Evolutionary conservation across 2,329 filamentous ascomycete genomes (phyloP).

Genomic region (Colletotrichum zoysiae): DNA sequence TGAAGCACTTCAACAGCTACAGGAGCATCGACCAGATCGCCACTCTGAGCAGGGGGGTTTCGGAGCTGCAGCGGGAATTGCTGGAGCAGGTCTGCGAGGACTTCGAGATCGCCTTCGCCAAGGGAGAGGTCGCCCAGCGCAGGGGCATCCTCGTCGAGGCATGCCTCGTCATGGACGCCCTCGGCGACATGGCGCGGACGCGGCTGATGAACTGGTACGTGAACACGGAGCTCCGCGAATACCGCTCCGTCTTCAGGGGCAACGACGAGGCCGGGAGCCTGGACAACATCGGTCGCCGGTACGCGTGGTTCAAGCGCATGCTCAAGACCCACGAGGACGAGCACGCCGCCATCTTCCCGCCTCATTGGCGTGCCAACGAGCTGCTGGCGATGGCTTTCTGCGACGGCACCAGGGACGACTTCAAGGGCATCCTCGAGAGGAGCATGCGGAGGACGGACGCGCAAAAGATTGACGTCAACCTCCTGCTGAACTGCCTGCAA

Average conservation of each 20-base stretch:
- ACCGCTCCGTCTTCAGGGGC: slow-evolving; percentile 93
- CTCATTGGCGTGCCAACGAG: slow-evolving; percentile 91
- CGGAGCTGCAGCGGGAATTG: slow-evolving; percentile 91
- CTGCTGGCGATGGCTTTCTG: slow-evolving; percentile 92
- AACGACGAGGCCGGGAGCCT: slow-evolving; percentile 96
- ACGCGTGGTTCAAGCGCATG: slow-evolving; percentile 97
- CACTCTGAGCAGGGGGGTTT: slow-evolving; percentile 89
- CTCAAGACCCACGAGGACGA: slow-evolving; percentile 96
- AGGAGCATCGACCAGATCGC: slow-evolving; percentile 98
- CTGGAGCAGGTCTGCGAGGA: slow-evolving; percentile 99
- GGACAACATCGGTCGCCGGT: slow-evolving; percentile 95
- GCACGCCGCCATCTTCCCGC: slow-evolving; percentile 87
- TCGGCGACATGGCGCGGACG: slow-evolving; percentile 87
- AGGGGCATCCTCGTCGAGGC: slow-evolving; percentile 83
- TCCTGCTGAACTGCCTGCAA: slow-evolving; percentile 89
- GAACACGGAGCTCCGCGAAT: slow-evolving; percentile 95
- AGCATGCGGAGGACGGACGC: slow-evolving; percentile 85
- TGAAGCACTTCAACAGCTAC: slow-evolving; percentile 98
- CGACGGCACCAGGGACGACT: slow-evolving; percentile 94
- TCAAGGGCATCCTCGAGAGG: slow-evolving; percentile 89
- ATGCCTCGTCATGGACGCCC: slow-evolving; percentile 92
- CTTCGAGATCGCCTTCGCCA: slow-evolving; percentile 95
- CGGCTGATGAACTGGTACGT: slow-evolving; percentile 96
- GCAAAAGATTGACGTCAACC: slow-evolving; percentile 86
- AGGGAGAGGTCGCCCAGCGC: slow-evolving; percentile 80